Percentiles rank a stretch among this genome's conserved stretches.
phyloP scores from a whole-genome alignment of 2,329 filamentous ascomycete species.

The Phialophora verrucosa region DNA sequence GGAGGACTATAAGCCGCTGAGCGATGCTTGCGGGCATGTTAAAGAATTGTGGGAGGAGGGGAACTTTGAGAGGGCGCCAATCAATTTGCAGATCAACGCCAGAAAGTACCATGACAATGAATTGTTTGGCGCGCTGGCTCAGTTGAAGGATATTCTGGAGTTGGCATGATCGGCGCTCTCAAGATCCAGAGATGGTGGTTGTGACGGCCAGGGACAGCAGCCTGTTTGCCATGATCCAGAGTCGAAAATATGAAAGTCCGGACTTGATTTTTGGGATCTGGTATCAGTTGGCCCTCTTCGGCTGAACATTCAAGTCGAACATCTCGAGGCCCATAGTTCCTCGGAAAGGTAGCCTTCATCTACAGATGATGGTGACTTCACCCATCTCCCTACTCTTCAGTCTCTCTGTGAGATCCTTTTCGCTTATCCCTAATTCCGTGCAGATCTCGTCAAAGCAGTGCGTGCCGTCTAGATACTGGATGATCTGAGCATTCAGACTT shows the following conservation, averaged over 20 bases:
- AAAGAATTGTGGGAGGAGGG: conserved; percentile 52
- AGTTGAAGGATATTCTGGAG: conserved; percentile 28
- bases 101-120: conserved; percentile 62
- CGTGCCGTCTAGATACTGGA: conserved; percentile 54
- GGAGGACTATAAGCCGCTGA: conserved; percentile 31
- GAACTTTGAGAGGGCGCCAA: conserved; percentile 57
- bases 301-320: background rate
- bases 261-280: background rate
- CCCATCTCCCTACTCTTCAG: conserved; percentile 49
- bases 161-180: background rate
- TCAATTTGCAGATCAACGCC: conserved; percentile 61
- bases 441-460: conserved; percentile 59
- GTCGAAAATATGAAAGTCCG: background rate
- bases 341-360: conserved; percentile 52
- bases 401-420: conserved; percentile 52
- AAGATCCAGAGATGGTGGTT: background rate
- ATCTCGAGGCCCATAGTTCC: background rate
- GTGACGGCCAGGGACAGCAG: background rate
- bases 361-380: conserved; percentile 55
- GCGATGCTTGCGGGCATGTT: conserved; percentile 54
- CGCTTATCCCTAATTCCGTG: conserved; percentile 56
- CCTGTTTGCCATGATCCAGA: background rate
- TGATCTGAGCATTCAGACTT: conserved; percentile 38
- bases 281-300: background rate
- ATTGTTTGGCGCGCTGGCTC: conserved; percentile 33